Base-by-base conservation (phyloP, 495 filamentous ascomycete species). In the Baudoinia panamericana region DNA sequence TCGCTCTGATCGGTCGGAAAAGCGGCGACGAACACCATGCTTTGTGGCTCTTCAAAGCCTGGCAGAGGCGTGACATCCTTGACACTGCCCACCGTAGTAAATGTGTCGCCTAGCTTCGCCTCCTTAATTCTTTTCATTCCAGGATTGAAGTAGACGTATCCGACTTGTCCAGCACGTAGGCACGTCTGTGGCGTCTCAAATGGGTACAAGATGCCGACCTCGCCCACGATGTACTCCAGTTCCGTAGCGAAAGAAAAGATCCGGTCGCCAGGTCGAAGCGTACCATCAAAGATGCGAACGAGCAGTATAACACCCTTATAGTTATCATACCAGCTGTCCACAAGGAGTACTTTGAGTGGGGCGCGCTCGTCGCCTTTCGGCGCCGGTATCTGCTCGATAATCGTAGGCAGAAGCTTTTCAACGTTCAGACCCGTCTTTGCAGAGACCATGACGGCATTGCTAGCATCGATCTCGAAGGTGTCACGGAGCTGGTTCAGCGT, bases 1-100 rank as follows among this genome's bases (percentile, higher is more conserved):
- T 90, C 80, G 54, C 75, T 65, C 43, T 92, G 85, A 58, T 97
- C 87, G 0, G 83, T 78, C 1, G 90, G 90, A 50, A 92, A 97
- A 0, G 92, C 90, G 4, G 88, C 86, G 9, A 97, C 90, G 54
- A 96, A 97, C 17, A 95, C 90, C 90, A 97, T 97, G 2, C 88
- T 78, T 60, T 97, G 93, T 5, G 90, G 90, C 55, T 97, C 92
- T 60, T 93, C 90, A 46, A 97, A 97, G 0, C 90, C 92, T 0
- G 84, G 84, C 41, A 86, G 75, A 15, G 82, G 76, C 55, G 84
- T 71, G 1, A 97, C 86, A 1, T 66, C 48, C 44, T 75, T 73
- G 58, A 94, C 82, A 11, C 61, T 75, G 0, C 87, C 88, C 6
- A 86, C 73, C n/a, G 69, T 78, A 2, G 90, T 93, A 54, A 80